Evolutionary conservation across 73 alveolate genomes (phyloP), one percentile per base, ranked within the genome.

Genomic region (Urostyla sp.): DNA sequence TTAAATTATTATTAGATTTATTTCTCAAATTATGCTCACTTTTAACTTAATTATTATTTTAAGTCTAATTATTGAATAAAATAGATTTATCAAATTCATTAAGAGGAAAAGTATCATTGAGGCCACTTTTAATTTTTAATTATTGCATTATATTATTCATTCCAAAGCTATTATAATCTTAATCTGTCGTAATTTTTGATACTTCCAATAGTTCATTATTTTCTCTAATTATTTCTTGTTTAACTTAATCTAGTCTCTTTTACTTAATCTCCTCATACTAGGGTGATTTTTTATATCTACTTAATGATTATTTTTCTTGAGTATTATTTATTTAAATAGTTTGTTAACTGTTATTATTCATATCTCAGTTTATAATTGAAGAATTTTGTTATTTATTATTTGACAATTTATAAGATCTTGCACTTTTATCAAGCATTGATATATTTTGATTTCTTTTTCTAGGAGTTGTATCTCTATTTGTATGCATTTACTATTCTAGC

Each of bases 171-270:
- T n/a, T n/a, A n/a, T n/a, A n/a, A n/a, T n/a, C n/a, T n/a, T n/a
- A n/a, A n/a, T n/a, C n/a, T n/a, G n/a, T n/a, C n/a, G n/a, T n/a
- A n/a, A n/a, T n/a, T n/a, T n/a, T n/a, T n/a, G n/a, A n/a, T n/a
- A n/a, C n/a, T n/a, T 23, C 31, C 10, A 34, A 34, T 18, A n/a
- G 24, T 15, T 66, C 5, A 2, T 36, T 7, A 3, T 24, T 69
- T 69, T 69, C 83, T 7, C 49, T 53, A 38, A 69, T 28, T 16
- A 69, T 54, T 69, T 15, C 72, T 16, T 49, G 69, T 59, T 69
- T 69, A 13, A 69, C 40, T 13, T 69, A 67, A 13, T 69, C 83
- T 8, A 69, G 4, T 26, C 49, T 69, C 83, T 38, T 46, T 23
- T 27, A 7, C 34, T 69, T 69, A 48, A 46, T 24, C 4, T 48